These are phyloP conservation scores for Phanerodontia chrysosporium DNA, from an alignment of 768 basidiomycete species.

Conservation along the genomic window DNA sequence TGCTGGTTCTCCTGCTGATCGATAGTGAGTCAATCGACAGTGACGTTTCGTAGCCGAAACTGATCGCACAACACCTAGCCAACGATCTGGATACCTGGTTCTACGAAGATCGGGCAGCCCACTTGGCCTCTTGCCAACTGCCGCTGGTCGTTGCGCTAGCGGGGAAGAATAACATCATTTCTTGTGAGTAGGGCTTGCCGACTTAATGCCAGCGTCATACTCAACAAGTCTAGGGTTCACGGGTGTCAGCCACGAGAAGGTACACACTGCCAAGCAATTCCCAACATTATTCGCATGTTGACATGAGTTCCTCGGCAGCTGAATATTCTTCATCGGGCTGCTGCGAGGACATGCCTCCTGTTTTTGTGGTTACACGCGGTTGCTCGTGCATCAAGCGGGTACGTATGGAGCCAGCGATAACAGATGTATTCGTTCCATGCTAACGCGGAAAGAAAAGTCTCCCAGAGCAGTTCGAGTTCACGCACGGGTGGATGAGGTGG, in stretches of 20 bases:
- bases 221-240: constrained; percentile 34
- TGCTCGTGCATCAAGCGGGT: constrained; percentile 20
- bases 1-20: constrained; percentile 40
- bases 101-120: constrained; percentile 34
- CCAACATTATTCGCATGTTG: background rate
- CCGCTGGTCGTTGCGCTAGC: constrained; percentile 51
- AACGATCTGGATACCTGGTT: constrained; percentile 18
- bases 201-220: constrained; percentile 13
- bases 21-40: constrained; percentile 36
- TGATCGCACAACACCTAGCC: constrained; percentile 5
- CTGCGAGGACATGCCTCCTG: constrained; percentile 38
- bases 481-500: constrained; percentile 33
- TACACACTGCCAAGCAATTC: constrained; percentile 8
- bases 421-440: background rate
- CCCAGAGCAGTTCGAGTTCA: constrained; percentile 31
- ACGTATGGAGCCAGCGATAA: background rate
- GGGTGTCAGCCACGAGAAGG: constrained; percentile 51
- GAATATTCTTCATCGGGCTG: constrained; percentile 42
- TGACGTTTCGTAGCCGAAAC: background rate
- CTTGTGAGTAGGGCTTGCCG: constrained; percentile 30
- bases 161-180: constrained; percentile 56
- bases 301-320: too few relatives aligned
- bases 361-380: constrained; percentile 44
- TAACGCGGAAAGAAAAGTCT: constrained; percentile 23
- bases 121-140: constrained; percentile 42